phyloP scores from a whole-genome alignment of 208 protist genomes.

The Acanthamoeba castellanii region DNA sequence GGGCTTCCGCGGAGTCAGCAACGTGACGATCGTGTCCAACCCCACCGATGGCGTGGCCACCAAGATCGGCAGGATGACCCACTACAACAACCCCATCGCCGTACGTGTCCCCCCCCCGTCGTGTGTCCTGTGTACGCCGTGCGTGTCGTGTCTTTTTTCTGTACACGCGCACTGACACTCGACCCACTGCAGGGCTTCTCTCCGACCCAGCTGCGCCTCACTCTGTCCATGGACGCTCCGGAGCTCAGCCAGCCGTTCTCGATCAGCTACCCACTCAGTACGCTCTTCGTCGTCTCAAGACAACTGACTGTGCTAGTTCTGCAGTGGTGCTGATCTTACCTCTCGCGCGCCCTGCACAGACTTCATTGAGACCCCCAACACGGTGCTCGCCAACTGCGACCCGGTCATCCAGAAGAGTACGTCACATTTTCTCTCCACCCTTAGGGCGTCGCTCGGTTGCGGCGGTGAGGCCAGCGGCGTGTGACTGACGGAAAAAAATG shows the following conservation, averaged over 20 bases:
- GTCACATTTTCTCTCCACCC: not conserved
- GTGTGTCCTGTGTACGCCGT: not conserved
- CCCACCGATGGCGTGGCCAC: not conserved
- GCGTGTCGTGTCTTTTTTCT: not conserved
- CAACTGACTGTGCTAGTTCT: not conserved
- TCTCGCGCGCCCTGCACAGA: not conserved
- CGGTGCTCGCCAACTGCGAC: not conserved
- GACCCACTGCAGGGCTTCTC: not conserved
- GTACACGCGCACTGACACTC: not conserved
- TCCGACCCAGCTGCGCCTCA: slow-evolving; percentile 49
- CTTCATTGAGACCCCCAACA: slow-evolving; percentile 61
- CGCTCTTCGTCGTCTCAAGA: not conserved
- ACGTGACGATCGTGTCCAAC: slow-evolving; percentile 29
- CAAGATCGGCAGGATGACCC: slow-evolving; percentile 49
- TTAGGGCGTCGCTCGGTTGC: not conserved
- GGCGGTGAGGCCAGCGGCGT: too few relatives aligned
- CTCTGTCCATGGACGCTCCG: not conserved
- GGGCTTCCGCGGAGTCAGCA: slow-evolving; percentile 9
- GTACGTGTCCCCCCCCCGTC: not conserved
- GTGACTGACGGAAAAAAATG: too few relatives aligned
- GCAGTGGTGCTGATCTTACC: not conserved
- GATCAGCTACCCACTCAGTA: slow-evolving; percentile 54
- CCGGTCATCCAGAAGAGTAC: slow-evolving; percentile 63
- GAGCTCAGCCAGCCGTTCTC: slow-evolving; percentile 43
- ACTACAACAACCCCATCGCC: slow-evolving; percentile 50